Evolutionary conservation across 2,329 filamentous ascomycete species (phyloP), one percentile per base, ranked within the genome.

Genomic region (Ascomycota sp.): DNA sequence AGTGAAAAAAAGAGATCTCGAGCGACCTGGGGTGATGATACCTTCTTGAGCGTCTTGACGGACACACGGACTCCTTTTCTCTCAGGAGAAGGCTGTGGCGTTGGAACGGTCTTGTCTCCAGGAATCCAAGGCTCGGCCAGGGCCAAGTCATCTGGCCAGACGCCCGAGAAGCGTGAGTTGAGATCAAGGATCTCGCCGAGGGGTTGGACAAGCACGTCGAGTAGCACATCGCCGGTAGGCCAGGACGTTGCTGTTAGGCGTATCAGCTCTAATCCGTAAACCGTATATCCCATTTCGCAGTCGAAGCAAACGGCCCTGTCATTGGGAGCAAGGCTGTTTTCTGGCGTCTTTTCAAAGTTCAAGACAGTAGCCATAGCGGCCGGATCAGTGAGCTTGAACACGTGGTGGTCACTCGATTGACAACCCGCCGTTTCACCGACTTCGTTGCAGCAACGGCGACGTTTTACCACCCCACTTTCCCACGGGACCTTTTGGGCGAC

Each of bases 201-300:
- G 0, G 86, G 86, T 27, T 74, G 67, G 7, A 95, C 85, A 0
- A 95, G 65, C 1, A 93, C 64, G 45, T 98, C 89, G 5, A 95
- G 56, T 0, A 98, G 51, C 30, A 66, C 63, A 30, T 73, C 65
- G 13, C 80, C 78, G 7, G 63, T 58, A 0, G 86, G 86, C 85
- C 89, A 98, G 8, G 75, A 71, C 4, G 86, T 75, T 5, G 80
- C 85, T 0, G 89, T 95, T 3, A 98, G 53, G 7, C 89, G 80
- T 33, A 95, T 75, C 12, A 98, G 64, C 49, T 98, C 89, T 38
- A 95, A 57, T 0, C 91, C 89, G 29, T 76, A 53, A 1, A 80
- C 79, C 0, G 91, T 98, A 46, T 92, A 95, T 4, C 80, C 81
- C 89, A 98, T 98, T 47, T 98, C 89, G 43, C 89, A 95, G 48